These are phyloP conservation scores for Microdochium nivale DNA, from an alignment of 2,329 filamentous ascomycete genomes.

Conservation along the genomic window DNA sequence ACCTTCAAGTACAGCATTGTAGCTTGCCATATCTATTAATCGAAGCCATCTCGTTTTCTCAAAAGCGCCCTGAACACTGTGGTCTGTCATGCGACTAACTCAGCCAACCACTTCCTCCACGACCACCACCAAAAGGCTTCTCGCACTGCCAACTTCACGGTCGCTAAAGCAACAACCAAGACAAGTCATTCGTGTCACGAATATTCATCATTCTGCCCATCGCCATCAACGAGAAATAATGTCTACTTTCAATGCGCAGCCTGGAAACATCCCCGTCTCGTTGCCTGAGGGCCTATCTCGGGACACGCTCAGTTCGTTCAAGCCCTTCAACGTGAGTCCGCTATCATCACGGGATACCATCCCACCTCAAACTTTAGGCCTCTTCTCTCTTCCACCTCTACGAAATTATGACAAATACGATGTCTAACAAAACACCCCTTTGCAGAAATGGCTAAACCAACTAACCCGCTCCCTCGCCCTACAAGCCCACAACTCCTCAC, in stretches of 20 bases:
- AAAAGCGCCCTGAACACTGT: too few species aligned
- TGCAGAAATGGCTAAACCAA: slow-evolving; percentile 39
- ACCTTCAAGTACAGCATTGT: too few species aligned
- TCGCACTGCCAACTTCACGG: too few species aligned
- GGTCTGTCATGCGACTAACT: too few species aligned
- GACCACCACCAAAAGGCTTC: too few species aligned
- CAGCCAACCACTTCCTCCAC: too few species aligned
- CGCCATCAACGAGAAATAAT: slow-evolving; percentile 16
- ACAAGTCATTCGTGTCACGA: too few species aligned
- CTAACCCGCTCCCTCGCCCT: slow-evolving; percentile 36
- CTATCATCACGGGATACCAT: background rate
- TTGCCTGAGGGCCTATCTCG: slow-evolving; percentile 34
- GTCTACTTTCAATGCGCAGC: slow-evolving; percentile 30
- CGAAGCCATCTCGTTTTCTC: too few species aligned
- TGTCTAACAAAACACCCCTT: background rate
- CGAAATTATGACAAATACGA: background rate
- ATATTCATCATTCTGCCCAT: background rate
- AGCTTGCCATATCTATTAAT: too few species aligned
- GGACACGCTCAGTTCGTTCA: slow-evolving; percentile 35
- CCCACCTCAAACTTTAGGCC: background rate
- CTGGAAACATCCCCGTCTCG: slow-evolving; percentile 29
- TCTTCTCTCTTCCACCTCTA: too few species aligned
- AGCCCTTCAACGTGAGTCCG: slow-evolving; percentile 38
- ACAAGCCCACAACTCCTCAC: slow-evolving; percentile 27
- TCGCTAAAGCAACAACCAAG: too few species aligned